These are phyloP conservation scores for Claviceps sorghi DNA, from an alignment of 2,329 filamentous ascomycete genomes.

Conservation along the genomic window DNA sequence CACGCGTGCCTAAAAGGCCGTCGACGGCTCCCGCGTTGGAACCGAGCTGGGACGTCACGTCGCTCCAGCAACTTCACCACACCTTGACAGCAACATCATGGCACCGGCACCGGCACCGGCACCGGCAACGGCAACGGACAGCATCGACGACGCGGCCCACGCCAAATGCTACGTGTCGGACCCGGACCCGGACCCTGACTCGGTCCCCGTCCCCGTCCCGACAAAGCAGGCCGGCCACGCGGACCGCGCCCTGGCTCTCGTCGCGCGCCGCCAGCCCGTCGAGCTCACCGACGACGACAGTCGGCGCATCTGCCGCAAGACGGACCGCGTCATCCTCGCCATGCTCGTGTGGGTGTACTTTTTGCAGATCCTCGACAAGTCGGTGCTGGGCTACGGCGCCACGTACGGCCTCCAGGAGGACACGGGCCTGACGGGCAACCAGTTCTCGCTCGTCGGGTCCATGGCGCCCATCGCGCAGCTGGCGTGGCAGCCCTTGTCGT, in stretches of 20 bases:
- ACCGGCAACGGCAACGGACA: too few species aligned
- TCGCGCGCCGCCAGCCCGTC: conserved; percentile 1
- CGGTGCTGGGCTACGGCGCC: conserved; percentile 41
- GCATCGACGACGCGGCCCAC: too few species aligned
- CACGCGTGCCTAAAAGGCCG: too few species aligned
- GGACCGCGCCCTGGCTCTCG: conserved; percentile 3
- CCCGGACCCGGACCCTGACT: too few species aligned
- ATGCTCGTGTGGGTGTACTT: conserved; percentile 46
- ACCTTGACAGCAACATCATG: too few species aligned
- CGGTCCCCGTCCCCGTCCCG: too few species aligned
- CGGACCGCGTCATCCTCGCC: conserved; percentile 41
- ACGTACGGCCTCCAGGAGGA: conserved; percentile 38
- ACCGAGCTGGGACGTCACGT: too few species aligned
- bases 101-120: too few species aligned
- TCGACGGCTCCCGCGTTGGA: too few species aligned
- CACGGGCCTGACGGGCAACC: conserved; percentile 32
- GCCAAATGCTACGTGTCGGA: too few species aligned
- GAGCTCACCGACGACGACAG: conserved; percentile 11
- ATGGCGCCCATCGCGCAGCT: conserved; percentile 46
- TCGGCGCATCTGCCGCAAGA: conserved; percentile 41
- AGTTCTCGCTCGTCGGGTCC: conserved; percentile 43
- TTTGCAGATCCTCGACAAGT: conserved; percentile 44
- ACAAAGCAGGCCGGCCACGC: neutral
- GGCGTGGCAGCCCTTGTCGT: conserved; percentile 45
- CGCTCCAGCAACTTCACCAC: too few species aligned